Percentiles rank a stretch among this genome's conserved stretches.
Evolutionary conservation across 441 rosid genomes (phyloP).

Genomic region (Arabidopsis lyrata): DNA sequence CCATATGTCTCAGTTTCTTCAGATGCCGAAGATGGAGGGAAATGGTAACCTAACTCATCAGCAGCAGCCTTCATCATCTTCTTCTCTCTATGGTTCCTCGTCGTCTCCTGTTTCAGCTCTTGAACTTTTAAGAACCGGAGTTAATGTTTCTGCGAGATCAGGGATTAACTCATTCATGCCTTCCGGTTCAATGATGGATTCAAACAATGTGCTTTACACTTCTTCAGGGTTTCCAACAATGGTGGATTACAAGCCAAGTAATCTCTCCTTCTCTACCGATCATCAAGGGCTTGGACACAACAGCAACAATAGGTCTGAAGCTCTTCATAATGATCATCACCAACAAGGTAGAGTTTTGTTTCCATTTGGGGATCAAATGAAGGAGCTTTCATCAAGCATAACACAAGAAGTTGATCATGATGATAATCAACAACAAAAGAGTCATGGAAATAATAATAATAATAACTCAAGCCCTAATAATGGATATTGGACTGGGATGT

Average conservation of each 20-base stretch:
- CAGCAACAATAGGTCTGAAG: conserved; percentile 42
- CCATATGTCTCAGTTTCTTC: conserved; percentile 51
- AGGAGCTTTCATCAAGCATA: conserved; percentile 52
- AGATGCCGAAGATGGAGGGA: conserved; percentile 53
- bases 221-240: conserved; percentile 61
- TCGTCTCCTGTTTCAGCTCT: conserved; percentile 65
- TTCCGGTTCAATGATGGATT: conserved; percentile 54
- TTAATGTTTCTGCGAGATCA: conserved; percentile 47
- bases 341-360: conserved; percentile 62
- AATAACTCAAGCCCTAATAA: conserved; percentile 50
- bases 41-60: conserved; percentile 43
- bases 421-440: conserved; percentile 53
- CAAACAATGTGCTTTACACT: conserved; percentile 55
- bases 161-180: conserved; percentile 63
- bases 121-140: conserved; percentile 58
- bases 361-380: conserved; percentile 70
- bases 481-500: conserved; percentile 86
- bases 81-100: conserved; percentile 43
- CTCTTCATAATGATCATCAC: conserved; percentile 43
- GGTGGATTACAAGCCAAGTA: conserved; percentile 68
- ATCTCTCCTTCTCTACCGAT: conserved; percentile 61
- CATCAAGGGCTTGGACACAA: conserved; percentile 54
- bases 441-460: conserved; percentile 33
- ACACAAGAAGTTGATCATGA: conserved; percentile 59
- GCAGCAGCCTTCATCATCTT: conserved; percentile 48